These are phyloP conservation scores for Trichopus zeylanicus DNA, from an alignment of 116 monocot species.

Conservation along the genomic window DNA sequence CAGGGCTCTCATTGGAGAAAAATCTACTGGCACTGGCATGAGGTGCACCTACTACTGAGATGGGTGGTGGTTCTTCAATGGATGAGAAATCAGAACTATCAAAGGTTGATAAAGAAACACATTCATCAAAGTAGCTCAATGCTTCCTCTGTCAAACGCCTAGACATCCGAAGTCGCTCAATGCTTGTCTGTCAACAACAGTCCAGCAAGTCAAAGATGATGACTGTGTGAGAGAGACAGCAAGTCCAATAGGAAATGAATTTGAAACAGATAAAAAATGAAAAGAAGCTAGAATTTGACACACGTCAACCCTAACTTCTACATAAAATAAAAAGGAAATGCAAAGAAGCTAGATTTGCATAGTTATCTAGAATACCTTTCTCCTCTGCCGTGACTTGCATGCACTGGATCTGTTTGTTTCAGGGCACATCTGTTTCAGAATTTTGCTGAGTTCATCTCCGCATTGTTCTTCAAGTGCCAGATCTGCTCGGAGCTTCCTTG, in stretches of 20 bases:
- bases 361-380: conserved; percentile 26
- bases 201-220: conserved; percentile 6
- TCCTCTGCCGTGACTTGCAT: conserved; percentile 25
- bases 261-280: background rate
- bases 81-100: conserved; percentile 79
- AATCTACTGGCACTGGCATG: conserved; percentile 11
- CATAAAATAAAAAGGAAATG: background rate
- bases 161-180: conserved; percentile 47
- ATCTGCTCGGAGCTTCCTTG: conserved; percentile 52
- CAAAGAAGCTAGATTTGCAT: background rate
- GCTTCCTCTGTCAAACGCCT: conserved; percentile 65
- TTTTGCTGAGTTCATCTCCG: conserved; percentile 44
- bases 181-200: conserved; percentile 35
- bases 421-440: conserved; percentile 40
- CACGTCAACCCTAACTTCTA: no score
- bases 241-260: background rate
- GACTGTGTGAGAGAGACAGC: background rate
- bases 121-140: conserved; percentile 86
- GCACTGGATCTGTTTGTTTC: conserved; percentile 22
- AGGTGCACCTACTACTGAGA: conserved; percentile 6
- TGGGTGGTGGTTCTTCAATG: conserved; percentile 44
- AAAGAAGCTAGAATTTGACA: no score
- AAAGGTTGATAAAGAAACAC: conserved; percentile 77
- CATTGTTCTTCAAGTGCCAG: conserved; percentile 66
- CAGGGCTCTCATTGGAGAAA: conserved; percentile 12